A percentile compares a stretch with the other conserved stretches of the same genome.
phyloP scores from a whole-genome alignment of 2,329 filamentous ascomycete species.

The Xylariaceae sp. region DNA sequence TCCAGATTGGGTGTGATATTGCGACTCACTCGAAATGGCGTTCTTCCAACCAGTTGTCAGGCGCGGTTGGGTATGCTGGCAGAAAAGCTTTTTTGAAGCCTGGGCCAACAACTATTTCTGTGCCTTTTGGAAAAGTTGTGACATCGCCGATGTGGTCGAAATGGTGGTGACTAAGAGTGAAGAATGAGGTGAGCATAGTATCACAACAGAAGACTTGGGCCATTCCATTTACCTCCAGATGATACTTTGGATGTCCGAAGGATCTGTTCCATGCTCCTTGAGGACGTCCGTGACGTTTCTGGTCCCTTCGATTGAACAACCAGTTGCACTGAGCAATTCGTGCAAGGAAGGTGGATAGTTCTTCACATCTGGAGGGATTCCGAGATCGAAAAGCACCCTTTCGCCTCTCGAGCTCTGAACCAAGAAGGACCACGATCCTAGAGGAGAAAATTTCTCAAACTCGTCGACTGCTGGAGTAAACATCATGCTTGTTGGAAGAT shows the following conservation, averaged over 20 bases:
- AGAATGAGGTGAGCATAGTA: too few relatives aligned
- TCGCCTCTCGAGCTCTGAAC: background rate
- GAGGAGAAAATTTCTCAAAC: background rate
- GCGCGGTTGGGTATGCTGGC: constrained; percentile 22
- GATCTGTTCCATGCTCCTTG: constrained; percentile 22
- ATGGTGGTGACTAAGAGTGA: constrained; percentile 19
- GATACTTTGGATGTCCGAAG: constrained; percentile 21
- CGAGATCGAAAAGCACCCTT: background rate
- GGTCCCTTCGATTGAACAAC: constrained; percentile 9
- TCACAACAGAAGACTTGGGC: too few relatives aligned
- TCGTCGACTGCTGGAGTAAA: too few relatives aligned
- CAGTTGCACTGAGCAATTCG: background rate
- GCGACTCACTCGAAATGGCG: constrained; percentile 10
- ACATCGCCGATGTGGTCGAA: constrained; percentile 25
- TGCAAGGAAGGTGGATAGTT: too few relatives aligned
- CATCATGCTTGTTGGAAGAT: too few relatives aligned
- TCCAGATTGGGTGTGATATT: too few relatives aligned
- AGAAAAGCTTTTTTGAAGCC: constrained; percentile 17
- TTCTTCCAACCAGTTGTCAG: constrained; percentile 13
- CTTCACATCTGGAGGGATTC: background rate
- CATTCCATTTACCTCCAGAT: constrained; percentile 12
- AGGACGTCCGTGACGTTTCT: constrained; percentile 22
- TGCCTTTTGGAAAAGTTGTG: constrained; percentile 19
- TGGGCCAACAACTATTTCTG: constrained; percentile 21
- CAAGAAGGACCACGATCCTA: background rate